phyloP scores from a whole-genome alignment of 495 filamentous ascomycete species.

The Aspergillus bertholletiae region DNA sequence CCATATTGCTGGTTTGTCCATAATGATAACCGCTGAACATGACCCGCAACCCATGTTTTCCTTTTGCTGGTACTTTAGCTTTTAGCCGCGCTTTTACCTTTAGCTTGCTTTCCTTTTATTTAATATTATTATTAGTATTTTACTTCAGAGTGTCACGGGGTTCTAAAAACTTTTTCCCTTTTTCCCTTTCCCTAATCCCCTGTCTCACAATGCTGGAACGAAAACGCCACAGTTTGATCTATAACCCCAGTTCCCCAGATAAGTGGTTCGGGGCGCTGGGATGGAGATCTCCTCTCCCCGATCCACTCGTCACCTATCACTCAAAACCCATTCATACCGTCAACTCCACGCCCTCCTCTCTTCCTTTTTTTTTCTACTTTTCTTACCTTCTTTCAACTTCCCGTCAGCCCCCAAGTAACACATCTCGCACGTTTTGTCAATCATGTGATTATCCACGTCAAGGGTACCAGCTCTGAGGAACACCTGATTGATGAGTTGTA shows the following conservation, averaged over 20 bases:
- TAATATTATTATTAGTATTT: constrained; percentile 9
- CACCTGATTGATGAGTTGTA: constrained; percentile 14
- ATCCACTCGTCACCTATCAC: constrained; percentile 13
- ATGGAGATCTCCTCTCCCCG: constrained; percentile 15
- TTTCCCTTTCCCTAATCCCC: not conserved
- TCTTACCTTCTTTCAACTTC: not conserved
- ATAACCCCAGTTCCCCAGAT: constrained; percentile 12
- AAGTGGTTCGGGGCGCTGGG: constrained; percentile 19
- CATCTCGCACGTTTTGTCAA: constrained; percentile 16
- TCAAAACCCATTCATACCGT: not conserved
- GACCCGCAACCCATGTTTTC: not conserved
- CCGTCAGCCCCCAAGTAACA: constrained; percentile 15
- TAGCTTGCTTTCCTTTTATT: not conserved
- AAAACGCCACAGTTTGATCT: constrained; percentile 15
- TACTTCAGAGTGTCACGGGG: constrained; percentile 16
- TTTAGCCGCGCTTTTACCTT: constrained; percentile 7
- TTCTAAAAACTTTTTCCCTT: constrained; percentile 1
- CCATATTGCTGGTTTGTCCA: not conserved
- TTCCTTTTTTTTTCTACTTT: not conserved
- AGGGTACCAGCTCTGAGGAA: constrained; percentile 9
- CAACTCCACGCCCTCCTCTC: not conserved
- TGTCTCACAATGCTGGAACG: constrained; percentile 2
- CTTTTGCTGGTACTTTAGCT: constrained; percentile 4
- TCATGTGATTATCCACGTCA: constrained; percentile 22
- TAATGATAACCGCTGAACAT: not conserved